Base-by-base conservation (phyloP, 495 filamentous ascomycete species). In the Beverwykella pulmonaria region DNA sequence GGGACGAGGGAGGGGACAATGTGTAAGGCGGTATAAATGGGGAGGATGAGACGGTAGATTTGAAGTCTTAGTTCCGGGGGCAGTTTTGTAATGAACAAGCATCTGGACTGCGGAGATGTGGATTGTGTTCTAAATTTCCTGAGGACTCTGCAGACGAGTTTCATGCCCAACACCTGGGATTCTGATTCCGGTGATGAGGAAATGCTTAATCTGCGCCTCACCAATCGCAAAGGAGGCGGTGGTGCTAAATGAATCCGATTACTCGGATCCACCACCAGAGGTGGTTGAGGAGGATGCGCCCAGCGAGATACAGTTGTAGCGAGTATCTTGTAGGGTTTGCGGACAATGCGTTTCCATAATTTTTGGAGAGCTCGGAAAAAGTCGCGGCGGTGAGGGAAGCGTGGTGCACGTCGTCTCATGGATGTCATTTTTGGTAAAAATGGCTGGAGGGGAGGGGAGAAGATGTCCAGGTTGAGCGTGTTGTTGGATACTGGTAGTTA, bases 1-100 rank as follows among this genome's bases (percentile, higher is more conserved):
- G 61, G 61, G 23, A 58, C 53, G 0, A 65, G 27, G 20, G 27
- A 30, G 15, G 61, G 61, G 19, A 66, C 46, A 15, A 66, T 59
- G 46, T 66, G 63, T 10, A 66, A n/a, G 3, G 15, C 25, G 7
- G 6, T 41, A 14, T 59, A 25, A 3, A 20, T 23, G 14, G 53
- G 53, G 19, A 66, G 19, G 6, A 30, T 41, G 4, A 19, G 34
- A 10, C 26, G 22, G 39, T 48, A 66, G n/a, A 66, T 60, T 26
- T 26, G 29, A 20, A 41, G 5, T 47, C 63, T 56, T 17, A 66
- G 23, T 26, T 66, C 63, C 19, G 32, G 9, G 5, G 63, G 63
- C 2, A 66, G 36, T 54, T 53, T 59, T 47, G 41, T 59, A n/a
- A 66, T 25, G 4, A 66, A 48, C 20, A 53, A 14, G 14, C 44